Base-by-base conservation (phyloP, 176 grass and related monocot genomes). In the Olyra latifolia region DNA sequence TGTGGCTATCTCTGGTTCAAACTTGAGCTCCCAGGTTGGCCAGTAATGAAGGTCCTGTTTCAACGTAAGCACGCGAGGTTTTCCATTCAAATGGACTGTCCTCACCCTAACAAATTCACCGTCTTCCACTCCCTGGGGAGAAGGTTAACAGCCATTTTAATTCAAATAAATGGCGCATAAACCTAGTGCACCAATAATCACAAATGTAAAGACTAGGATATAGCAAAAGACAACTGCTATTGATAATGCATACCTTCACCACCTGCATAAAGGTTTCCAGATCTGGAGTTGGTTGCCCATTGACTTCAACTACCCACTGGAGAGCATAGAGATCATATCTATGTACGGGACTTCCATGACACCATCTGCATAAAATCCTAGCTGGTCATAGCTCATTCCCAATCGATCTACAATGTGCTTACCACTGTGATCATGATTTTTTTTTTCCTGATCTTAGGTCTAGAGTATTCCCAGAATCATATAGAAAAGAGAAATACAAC, bases 31-130 rank as follows among this genome's bases (percentile, higher is more conserved):
- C 97, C 97, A 99, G 4, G 93, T 93, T 4, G 97, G 97, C 97
- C 97, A 99, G 76, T 99, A 99, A 82, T 93, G 97, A 90, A 99
- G 87, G 68, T 99, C 88, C 85, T 99, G 96, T 75, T 99, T 99
- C 75, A 99, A 64, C 52, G 92, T 93, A 57, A 99, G 84, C 30
- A 99, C 96, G 0, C 93, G 96, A 59, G 96, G 96, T 79, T 95
- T 99, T 67, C 96, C 96, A 79, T 99, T 99, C 71, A 99, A 84
- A 73, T 95, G 92, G 61, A 99, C 93, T 0, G 93, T 99, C 75
- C 62, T 92, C 62, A 99, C 96, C 82, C 96, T 95, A 63, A 99
- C 97, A 62, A 99, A 99, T 62, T 99, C 91, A 62, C 90, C 89
- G 56, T 99, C 86, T 74, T 96, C 97, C 71, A 99, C 46, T 68